phyloP scores from a whole-genome alignment of 2,329 filamentous ascomycete genomes.

The Fusarium chaquense region DNA sequence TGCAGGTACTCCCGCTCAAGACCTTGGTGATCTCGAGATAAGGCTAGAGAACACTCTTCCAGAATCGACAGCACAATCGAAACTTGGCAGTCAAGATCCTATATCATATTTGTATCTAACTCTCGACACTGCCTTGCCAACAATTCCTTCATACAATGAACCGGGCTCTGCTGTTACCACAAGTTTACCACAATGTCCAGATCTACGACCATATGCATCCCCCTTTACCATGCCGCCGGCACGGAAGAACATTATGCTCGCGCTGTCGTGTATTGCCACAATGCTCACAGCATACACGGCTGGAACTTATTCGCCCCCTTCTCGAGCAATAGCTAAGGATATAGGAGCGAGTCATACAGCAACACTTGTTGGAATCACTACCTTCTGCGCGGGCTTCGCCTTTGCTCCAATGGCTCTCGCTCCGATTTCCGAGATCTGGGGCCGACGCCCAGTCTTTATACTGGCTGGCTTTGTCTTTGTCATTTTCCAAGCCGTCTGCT shows the following conservation, averaged over 20 bases:
- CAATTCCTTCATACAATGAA: slow-evolving; percentile 38
- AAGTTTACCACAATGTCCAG: slow-evolving; percentile 68
- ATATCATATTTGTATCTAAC: slow-evolving; percentile 58
- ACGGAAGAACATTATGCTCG: slow-evolving; percentile 78
- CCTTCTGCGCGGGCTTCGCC: slow-evolving; percentile 84
- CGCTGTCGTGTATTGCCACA: slow-evolving; percentile 81
- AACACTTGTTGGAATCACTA: slow-evolving; percentile 80
- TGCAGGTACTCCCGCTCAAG: slow-evolving; percentile 10
- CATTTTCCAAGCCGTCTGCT: slow-evolving; percentile 77
- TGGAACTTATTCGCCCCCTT: slow-evolving; percentile 80
- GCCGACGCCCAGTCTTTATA: slow-evolving; percentile 85
- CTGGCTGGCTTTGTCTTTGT: slow-evolving; percentile 79
- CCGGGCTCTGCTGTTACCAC: slow-evolving; percentile 37
- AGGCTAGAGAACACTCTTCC: slow-evolving; percentile 20
- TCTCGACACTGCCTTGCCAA: slow-evolving; percentile 55
- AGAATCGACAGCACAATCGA: slow-evolving; percentile 16
- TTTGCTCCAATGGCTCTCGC: slow-evolving; percentile 89
- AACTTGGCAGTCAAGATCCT: slow-evolving; percentile 35
- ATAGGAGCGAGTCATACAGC: slow-evolving; percentile 75
- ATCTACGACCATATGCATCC: slow-evolving; percentile 74
- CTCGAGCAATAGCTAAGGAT: slow-evolving; percentile 72
- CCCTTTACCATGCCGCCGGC: slow-evolving; percentile 79
- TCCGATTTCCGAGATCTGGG: slow-evolving; percentile 89
- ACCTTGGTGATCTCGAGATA: slow-evolving; percentile 39
- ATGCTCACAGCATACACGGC: slow-evolving; percentile 83